Base-by-base conservation (phyloP, 83 land plant species). In the Diphasiastrum complanatum region DNA sequence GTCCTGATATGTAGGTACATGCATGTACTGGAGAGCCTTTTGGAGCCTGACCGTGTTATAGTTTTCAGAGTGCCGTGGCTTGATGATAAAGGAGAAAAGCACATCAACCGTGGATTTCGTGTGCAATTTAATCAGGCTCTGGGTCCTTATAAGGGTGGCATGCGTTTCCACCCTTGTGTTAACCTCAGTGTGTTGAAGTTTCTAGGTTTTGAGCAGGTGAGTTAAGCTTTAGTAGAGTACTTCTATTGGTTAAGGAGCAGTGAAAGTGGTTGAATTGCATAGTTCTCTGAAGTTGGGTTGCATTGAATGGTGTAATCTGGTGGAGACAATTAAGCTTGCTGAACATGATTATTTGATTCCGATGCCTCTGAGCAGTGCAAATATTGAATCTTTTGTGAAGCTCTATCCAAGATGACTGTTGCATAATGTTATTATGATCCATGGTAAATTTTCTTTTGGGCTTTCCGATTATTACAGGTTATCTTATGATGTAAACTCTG, bases 31-130 rank as follows among this genome's bases (percentile, higher is more conserved):
- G 99, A 95, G 77, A 79, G 97, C n/a, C 60, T 95, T 78, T 52
- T 95, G 75, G 99, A 95, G 63, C 97, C 99, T 29, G 99, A 95
- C 71, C 71, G 99, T 31, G 76, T 75, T 59, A 77, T 95, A 47
- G 74, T 95, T 27, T 95, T 95, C 71, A 82, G 97, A 73, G 99
- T 95, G 53, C 93, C 99, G 54, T 95, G 99, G 99, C 79, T 89
- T 51, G 99, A 95, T 82, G 99, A 95, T 56, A 84, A 83, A 54
- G 97, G 97, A 57, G 99, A 89, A 72, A 79, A 81, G 49, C 99
- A 95, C 73, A 81, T 95, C 5, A 95, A 89, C 63, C 80, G 99
- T 60, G 99, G 99, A 6, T 95, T 80, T 47, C 81, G 99, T 24
- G 99, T 95, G 14, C 97, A 95, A 50, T 95, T 95, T 59, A 95